These are phyloP conservation scores for Potentilla sterilis DNA, from an alignment of 306 rosid species.

Conservation along the genomic window DNA sequence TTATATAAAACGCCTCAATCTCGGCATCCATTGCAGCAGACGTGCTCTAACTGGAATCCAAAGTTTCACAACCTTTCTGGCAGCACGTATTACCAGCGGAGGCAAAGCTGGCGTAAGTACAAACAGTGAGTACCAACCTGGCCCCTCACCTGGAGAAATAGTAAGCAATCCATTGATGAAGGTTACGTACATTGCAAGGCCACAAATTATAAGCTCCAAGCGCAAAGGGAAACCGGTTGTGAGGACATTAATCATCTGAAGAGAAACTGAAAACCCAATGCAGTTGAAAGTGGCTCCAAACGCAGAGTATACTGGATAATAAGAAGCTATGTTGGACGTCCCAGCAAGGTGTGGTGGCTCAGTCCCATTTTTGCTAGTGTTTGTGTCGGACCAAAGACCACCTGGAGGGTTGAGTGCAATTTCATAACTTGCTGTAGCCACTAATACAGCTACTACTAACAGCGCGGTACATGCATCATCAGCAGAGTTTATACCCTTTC, in stretches of 20 bases:
- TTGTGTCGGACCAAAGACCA: constrained; percentile 23
- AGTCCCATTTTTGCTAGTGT: not conserved
- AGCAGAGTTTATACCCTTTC: constrained; percentile 21
- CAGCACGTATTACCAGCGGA: not conserved
- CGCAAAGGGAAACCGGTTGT: not conserved
- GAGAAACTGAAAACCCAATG: constrained; percentile 29
- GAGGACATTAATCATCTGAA: not conserved
- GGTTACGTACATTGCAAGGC: not conserved
- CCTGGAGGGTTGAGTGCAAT: constrained; percentile 34
- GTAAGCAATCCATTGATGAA: constrained; percentile 3
- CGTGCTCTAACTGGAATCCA: not conserved
- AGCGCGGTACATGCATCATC: constrained; percentile 14
- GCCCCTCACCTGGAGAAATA: not conserved
- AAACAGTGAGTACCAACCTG: constrained; percentile 1
- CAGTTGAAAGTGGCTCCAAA: constrained; percentile 8
- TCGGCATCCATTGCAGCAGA: too few species aligned
- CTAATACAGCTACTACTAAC: constrained; percentile 27
- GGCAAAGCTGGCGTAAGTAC: not conserved
- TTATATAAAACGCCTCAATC: too few species aligned
- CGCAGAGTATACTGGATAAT: not conserved
- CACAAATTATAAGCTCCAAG: constrained; percentile 3
- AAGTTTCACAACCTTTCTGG: not conserved
- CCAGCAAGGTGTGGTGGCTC: constrained; percentile 19
- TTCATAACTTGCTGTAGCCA: constrained; percentile 31
- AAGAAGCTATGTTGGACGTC: constrained; percentile 11